phyloP scores from a whole-genome alignment of 1,284 basidiomycete genomes.

The Leccinum subspadiceum region DNA sequence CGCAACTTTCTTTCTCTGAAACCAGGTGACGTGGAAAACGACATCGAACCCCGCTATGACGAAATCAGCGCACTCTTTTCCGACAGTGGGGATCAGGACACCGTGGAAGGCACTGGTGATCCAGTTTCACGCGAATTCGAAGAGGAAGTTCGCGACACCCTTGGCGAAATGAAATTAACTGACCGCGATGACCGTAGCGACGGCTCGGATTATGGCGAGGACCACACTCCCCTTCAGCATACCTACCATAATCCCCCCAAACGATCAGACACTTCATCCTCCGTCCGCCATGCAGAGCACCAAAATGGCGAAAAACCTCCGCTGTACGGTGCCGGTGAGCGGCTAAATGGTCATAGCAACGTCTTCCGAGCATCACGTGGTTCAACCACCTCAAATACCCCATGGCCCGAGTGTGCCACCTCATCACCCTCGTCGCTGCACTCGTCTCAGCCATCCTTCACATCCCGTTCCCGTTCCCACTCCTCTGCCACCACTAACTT shows the following conservation, averaged over 20 bases:
- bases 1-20: constrained; percentile 85
- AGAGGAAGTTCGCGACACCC: constrained; percentile 44
- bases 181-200: constrained; percentile 46
- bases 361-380: constrained; percentile 25
- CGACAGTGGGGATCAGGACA: constrained; percentile 34
- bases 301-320: constrained; percentile 29
- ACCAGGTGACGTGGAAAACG: constrained; percentile 81
- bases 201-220: constrained; percentile 61
- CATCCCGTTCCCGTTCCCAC: constrained; percentile 54
- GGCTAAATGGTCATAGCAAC: constrained; percentile 19
- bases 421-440: constrained; percentile 45
- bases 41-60: constrained; percentile 55
- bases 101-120: constrained; percentile 29
- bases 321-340: constrained; percentile 15
- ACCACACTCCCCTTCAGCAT: constrained; percentile 41
- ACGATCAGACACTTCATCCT: constrained; percentile 49
- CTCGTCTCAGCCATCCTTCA: constrained; percentile 46
- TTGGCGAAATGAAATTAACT: constrained; percentile 46
- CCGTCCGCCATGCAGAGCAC: constrained; percentile 30
- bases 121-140: constrained; percentile 34
- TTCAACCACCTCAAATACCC: constrained; percentile 28
- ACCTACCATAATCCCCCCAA: constrained; percentile 38
- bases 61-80: constrained; percentile 57
- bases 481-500: constrained; percentile 50
- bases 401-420: constrained; percentile 33